phyloP scores from a whole-genome alignment of 148 eudicot species.

The Beta vulgaris region DNA sequence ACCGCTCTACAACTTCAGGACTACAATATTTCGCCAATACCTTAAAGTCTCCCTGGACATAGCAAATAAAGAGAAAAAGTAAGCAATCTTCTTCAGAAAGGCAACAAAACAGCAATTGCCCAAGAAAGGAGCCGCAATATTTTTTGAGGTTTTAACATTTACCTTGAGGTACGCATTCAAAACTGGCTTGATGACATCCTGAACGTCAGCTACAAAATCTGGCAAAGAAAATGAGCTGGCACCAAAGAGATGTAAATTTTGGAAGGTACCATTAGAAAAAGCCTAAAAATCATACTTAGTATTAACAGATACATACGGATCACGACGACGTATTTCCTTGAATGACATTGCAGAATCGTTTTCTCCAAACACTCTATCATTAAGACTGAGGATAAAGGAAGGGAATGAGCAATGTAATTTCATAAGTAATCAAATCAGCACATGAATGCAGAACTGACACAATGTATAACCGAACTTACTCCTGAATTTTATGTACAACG shows the following conservation, averaged over 20 bases:
- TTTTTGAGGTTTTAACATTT: slow-evolving; percentile 11
- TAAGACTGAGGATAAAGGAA: slow-evolving; percentile 48
- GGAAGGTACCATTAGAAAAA: not conserved
- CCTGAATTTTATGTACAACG: slow-evolving; percentile 85
- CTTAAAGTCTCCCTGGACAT: slow-evolving; percentile 60
- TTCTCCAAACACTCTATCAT: slow-evolving; percentile 82
- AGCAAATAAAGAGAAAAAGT: not conserved
- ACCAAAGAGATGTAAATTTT: slow-evolving; percentile 17
- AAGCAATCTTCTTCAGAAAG: not conserved
- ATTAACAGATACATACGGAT: slow-evolving; percentile 56
- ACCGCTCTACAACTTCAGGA: slow-evolving; percentile 74
- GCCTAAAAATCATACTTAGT: not conserved
- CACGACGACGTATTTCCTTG: slow-evolving; percentile 89
- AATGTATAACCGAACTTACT: slow-evolving; percentile 45
- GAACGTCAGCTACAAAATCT: slow-evolving; percentile 85
- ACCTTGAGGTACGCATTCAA: slow-evolving; percentile 76
- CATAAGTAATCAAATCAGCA: not conserved
- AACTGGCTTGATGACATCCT: slow-evolving; percentile 78
- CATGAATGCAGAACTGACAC: not conserved
- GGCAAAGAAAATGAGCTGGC: slow-evolving; percentile 72
- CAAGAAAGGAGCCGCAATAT: not conserved
- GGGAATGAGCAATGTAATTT: slow-evolving; percentile 7
- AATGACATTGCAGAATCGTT: slow-evolving; percentile 68
- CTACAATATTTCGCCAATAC: slow-evolving; percentile 69
- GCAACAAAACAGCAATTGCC: not conserved